phyloP scores from a whole-genome alignment of 805 yeast genomes.

The Starmerella sp. region DNA sequence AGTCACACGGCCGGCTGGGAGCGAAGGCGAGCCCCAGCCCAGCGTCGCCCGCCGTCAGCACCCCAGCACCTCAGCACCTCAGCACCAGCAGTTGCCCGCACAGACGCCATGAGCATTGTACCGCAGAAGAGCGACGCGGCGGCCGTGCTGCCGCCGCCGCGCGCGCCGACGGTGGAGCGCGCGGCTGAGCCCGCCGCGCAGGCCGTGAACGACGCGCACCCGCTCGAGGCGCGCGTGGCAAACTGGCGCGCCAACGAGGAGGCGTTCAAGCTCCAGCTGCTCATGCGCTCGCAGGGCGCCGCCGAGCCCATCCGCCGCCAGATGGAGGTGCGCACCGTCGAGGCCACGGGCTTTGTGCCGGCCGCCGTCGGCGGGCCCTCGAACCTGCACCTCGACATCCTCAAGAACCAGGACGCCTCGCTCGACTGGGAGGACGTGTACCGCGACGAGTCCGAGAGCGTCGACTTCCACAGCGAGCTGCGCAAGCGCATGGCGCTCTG shows the following conservation, averaged over 20 bases:
- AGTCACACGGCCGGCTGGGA: too few relatives aligned
- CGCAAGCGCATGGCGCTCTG: conserved; percentile 40
- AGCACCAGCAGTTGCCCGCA: background rate
- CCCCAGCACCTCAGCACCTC: background rate
- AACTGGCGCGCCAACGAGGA: conserved; percentile 75
- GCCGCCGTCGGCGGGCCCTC: conserved; percentile 45
- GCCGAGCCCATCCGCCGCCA: conserved; percentile 87
- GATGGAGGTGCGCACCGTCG: conserved; percentile 75
- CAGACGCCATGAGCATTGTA: background rate
- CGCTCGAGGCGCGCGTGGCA: conserved; percentile 62
- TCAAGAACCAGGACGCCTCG: conserved; percentile 61
- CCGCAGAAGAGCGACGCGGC: background rate
- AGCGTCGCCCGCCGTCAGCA: background rate
- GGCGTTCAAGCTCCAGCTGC: conserved; percentile 58
- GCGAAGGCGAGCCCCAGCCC: background rate
- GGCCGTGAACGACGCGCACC: conserved; percentile 43
- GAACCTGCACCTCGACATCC: conserved; percentile 61
- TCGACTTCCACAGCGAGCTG: conserved; percentile 63
- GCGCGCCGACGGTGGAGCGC: background rate
- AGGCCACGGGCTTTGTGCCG: conserved; percentile 60
- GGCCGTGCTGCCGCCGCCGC: conserved; percentile 2
- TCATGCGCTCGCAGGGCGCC: conserved; percentile 76
- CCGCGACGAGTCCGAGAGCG: conserved; percentile 28
- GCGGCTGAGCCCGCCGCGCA: conserved; percentile 26
- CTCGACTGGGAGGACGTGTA: conserved; percentile 94